These are phyloP conservation scores for Parastagonospora nodorum DNA, from an alignment of 2,329 filamentous ascomycete species.

Conservation along the genomic window DNA sequence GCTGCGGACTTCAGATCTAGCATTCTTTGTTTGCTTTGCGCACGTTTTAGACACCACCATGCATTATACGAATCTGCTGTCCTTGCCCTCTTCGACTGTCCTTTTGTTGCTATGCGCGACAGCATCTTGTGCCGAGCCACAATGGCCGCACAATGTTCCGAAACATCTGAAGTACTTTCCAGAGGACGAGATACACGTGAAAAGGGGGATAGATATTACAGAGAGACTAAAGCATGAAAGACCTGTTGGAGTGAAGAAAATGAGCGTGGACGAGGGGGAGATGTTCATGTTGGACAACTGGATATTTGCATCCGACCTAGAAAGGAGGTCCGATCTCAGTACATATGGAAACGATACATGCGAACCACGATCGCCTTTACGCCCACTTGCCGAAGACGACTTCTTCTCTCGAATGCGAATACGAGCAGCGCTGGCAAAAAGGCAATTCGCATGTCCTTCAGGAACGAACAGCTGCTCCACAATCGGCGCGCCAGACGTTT, in stretches of 20 bases:
- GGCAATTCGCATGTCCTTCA: constrained; percentile 68
- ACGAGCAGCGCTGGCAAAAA: constrained; percentile 52
- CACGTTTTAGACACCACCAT: constrained; percentile 21
- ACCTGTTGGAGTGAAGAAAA: constrained; percentile 72
- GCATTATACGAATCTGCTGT: constrained; percentile 32
- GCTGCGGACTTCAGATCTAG: background rate
- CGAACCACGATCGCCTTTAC: constrained; percentile 31
- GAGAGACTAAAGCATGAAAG: constrained; percentile 46
- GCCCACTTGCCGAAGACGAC: constrained; percentile 32
- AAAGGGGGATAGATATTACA: constrained; percentile 48
- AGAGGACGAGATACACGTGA: constrained; percentile 51
- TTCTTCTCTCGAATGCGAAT: constrained; percentile 45
- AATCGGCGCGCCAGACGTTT: constrained; percentile 72
- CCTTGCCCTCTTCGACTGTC: constrained; percentile 38
- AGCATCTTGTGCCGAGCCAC: constrained; percentile 32
- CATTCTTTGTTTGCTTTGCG: constrained; percentile 22
- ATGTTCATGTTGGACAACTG: constrained; percentile 76
- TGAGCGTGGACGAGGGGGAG: constrained; percentile 70
- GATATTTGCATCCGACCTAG: constrained; percentile 48
- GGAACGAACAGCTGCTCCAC: constrained; percentile 68
- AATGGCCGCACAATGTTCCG: constrained; percentile 55
- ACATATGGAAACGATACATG: constrained; percentile 25
- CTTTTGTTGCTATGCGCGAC: constrained; percentile 35
- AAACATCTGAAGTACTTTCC: constrained; percentile 54
- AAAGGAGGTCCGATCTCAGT: constrained; percentile 12